phyloP scores from a whole-genome alignment of 2,329 filamentous ascomycete genomes.

The Aspergillus aculeatus region DNA sequence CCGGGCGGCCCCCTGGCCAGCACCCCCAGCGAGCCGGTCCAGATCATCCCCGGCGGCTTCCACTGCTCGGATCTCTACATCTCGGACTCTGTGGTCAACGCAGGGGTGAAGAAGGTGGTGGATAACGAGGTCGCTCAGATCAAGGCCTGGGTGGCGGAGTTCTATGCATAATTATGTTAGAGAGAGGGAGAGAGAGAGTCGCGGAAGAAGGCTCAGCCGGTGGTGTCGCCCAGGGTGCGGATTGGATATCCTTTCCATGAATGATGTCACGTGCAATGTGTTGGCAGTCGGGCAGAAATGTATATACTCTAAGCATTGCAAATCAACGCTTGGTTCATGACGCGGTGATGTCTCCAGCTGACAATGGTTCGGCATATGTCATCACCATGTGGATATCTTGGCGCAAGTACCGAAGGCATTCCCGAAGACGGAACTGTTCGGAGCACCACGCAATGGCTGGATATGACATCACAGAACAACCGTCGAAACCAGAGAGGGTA shows the following conservation, averaged over 20 bases:
- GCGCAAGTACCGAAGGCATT: too few relatives aligned
- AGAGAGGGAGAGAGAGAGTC: background rate
- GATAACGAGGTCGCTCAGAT: constrained; percentile 52
- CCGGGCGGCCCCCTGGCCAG: constrained; percentile 55
- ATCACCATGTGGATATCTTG: too few relatives aligned
- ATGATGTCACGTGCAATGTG: too few relatives aligned
- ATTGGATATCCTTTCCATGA: background rate
- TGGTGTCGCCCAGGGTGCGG: background rate
- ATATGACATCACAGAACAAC: too few relatives aligned
- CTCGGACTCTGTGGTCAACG: constrained; percentile 49
- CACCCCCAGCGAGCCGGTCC: constrained; percentile 50
- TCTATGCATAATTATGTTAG: background rate
- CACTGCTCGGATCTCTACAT: constrained; percentile 58
- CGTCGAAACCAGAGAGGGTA: too few relatives aligned
- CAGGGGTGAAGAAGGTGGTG: constrained; percentile 50
- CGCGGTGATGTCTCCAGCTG: too few relatives aligned
- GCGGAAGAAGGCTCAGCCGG: background rate
- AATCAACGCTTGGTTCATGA: too few relatives aligned
- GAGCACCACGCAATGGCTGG: too few relatives aligned
- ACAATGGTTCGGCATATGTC: too few relatives aligned
- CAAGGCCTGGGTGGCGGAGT: constrained; percentile 23
- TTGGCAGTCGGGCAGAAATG: too few relatives aligned
- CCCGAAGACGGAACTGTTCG: too few relatives aligned
- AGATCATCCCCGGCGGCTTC: constrained; percentile 53
- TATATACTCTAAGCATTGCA: too few relatives aligned